Evolutionary conservation across 805 yeast genomes (phyloP), one percentile per base, ranked within the genome.

Genomic region (Candida pseudoglaebosa): DNA sequence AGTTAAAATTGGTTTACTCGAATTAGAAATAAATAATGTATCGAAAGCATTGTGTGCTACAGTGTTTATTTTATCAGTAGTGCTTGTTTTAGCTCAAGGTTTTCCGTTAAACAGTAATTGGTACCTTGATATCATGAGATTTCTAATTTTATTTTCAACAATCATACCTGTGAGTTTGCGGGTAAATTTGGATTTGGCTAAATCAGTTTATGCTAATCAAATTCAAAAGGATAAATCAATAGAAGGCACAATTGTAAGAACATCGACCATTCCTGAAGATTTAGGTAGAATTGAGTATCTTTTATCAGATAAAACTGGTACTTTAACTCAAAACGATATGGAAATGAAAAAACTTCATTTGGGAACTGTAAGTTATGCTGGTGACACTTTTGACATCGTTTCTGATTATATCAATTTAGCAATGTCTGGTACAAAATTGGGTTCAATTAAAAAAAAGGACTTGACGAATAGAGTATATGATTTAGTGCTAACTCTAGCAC

Each of bases 221-320:
- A 93, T 95, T 45, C 95, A 93, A 58, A 89, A 86, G 44, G 99
- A 93, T 57, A 47, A 57, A 12, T 71, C 80, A 3, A 93, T 93
- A 14, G 82, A 87, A 2, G 87, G 81, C 5, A 90, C 98, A 0
- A 79, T 95, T 37, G 99, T 95, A 4, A 78, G 99, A 56, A 93
- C 99, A 1, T 87, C 96, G 40, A 95, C 99, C 0, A 93, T 93
- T 32, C 99, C 99, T 1, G 99, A 93, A 61, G 99, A 93, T 62
- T 70, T 93, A 46, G 99, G 99, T 19, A 74, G 99, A 49, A 85
- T 93, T 32, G 98, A 93, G 61, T 93, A 93, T 58, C 63, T 93
- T 40, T 70, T 93, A 32, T 82, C 90, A 45, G 99, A 93, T 61
- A 93, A 93, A 54, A 93, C 99, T 0, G 99, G 99, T 28, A 93